A percentile compares a stretch with the other conserved stretches of the same genome.
These are phyloP conservation scores for Hanseniaspora singularis DNA, from an alignment of 805 yeast species.

Conservation along the genomic window DNA sequence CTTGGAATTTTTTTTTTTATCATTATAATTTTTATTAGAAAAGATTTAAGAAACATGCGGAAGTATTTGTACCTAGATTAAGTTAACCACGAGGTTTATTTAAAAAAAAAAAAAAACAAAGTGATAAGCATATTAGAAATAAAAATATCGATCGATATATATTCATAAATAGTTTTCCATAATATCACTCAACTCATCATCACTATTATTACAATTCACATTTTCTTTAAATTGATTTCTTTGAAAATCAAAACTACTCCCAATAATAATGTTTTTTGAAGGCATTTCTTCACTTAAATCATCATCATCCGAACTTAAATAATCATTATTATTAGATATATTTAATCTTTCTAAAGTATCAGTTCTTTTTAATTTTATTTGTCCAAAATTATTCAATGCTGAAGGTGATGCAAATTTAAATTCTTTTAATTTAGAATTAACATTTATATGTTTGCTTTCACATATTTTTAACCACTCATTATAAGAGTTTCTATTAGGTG, in stretches of 20 bases:
- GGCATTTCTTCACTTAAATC: too few relatives aligned
- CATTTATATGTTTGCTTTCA: not conserved
- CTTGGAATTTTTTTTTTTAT: too few relatives aligned
- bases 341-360: slow-evolving; percentile 10
- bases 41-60: too few relatives aligned
- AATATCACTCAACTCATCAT: slow-evolving; percentile 7
- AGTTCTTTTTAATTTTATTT: not conserved
- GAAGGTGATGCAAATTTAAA: not conserved
- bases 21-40: too few relatives aligned
- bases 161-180: slow-evolving; percentile 5
- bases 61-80: too few relatives aligned
- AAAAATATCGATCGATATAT: too few relatives aligned
- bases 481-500: not conserved
- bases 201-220: not conserved
- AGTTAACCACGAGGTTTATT: too few relatives aligned
- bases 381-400: too few relatives aligned
- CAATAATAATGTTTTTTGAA: not conserved
- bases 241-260: not conserved
- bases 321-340: not conserved
- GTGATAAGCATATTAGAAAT: too few relatives aligned
- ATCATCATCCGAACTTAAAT: not conserved
- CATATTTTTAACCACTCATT: slow-evolving; percentile 4
- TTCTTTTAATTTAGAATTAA: not conserved
- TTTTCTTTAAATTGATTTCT: slow-evolving; percentile 5
- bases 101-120: too few relatives aligned